These are phyloP conservation scores for Pseudogymnoascus sp. DNA, from an alignment of 2,329 filamentous ascomycete genomes.

Conservation along the genomic window DNA sequence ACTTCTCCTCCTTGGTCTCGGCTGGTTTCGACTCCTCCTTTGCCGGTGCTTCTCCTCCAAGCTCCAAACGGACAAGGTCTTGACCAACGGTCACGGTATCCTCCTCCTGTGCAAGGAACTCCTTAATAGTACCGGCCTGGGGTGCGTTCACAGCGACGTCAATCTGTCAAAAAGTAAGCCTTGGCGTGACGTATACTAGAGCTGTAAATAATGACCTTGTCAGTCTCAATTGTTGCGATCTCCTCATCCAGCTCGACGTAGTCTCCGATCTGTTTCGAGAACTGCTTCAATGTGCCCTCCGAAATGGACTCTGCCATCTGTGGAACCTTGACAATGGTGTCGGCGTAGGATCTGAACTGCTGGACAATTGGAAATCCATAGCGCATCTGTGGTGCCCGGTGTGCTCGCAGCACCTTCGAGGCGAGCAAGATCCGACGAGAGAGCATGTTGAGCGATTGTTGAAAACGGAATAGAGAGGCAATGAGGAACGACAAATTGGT, in stretches of 20 bases:
- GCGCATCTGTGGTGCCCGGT: constrained; percentile 23
- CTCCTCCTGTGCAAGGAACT: constrained; percentile 85
- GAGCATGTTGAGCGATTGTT: constrained; percentile 20
- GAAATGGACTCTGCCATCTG: constrained; percentile 99
- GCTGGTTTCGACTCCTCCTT: constrained; percentile 43
- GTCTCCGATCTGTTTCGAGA: constrained; percentile 85
- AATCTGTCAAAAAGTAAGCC: constrained; percentile 48
- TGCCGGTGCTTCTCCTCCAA: constrained; percentile 54
- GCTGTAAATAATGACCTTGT: constrained; percentile 59
- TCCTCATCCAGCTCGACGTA: constrained; percentile 94
- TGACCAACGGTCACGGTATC: constrained; percentile 94
- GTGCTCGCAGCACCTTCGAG: constrained; percentile 25
- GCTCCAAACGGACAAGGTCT: constrained; percentile 76
- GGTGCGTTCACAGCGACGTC: constrained; percentile 95
- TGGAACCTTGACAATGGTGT: constrained; percentile 84
- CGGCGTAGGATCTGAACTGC: constrained; percentile 59
- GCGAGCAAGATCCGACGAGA: constrained; percentile 26
- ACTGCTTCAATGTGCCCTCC: constrained; percentile 93
- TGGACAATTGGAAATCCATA: constrained; percentile 37
- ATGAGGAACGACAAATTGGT: not conserved
- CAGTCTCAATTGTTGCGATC: constrained; percentile 96
- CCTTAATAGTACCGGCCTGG: constrained; percentile 81
- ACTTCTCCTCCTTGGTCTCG: constrained; percentile 51
- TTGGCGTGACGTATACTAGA: not conserved
- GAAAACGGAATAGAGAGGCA: not conserved